Conservation (phyloP, 2,329 filamentous ascomycete species). For the Atkinsonella hypoxylon region DNA sequence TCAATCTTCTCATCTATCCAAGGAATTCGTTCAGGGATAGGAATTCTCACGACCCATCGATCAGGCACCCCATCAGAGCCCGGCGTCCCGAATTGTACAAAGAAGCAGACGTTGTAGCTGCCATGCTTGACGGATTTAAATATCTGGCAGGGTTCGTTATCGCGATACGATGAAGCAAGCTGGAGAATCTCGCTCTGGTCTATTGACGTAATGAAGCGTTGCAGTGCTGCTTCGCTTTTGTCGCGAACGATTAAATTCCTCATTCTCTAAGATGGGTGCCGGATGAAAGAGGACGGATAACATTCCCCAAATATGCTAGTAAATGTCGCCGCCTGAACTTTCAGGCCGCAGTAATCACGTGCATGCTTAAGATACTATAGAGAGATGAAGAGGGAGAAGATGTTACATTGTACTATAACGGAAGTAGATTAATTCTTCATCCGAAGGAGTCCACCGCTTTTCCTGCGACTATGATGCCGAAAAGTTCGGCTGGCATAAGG, state of each 20-base stretch:
- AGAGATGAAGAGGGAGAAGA: too few relatives aligned
- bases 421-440: too few relatives aligned
- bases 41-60: conserved; percentile 10
- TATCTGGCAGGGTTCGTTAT: conserved; percentile 7
- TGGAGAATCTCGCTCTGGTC: conserved; percentile 4
- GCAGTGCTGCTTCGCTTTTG: conserved; percentile 3
- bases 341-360: neutral
- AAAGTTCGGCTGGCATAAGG: too few relatives aligned
- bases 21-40: conserved; percentile 4
- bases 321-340: neutral
- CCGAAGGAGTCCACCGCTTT: too few relatives aligned
- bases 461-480: too few relatives aligned
- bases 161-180: conserved; percentile 10
- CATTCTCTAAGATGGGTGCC: neutral
- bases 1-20: conserved; percentile 7
- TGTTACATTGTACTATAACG: too few relatives aligned
- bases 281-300: neutral
- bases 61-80: neutral
- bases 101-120: conserved; percentile 12
- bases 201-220: conserved; percentile 8
- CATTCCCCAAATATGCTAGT: neutral
- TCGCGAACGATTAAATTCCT: neutral
- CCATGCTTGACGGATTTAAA: conserved; percentile 9
- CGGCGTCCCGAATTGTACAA: conserved; percentile 8
- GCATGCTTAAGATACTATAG: too few relatives aligned